phyloP scores from a whole-genome alignment of 371 early-diverging fungal species.

The Mucor circinelloides region DNA sequence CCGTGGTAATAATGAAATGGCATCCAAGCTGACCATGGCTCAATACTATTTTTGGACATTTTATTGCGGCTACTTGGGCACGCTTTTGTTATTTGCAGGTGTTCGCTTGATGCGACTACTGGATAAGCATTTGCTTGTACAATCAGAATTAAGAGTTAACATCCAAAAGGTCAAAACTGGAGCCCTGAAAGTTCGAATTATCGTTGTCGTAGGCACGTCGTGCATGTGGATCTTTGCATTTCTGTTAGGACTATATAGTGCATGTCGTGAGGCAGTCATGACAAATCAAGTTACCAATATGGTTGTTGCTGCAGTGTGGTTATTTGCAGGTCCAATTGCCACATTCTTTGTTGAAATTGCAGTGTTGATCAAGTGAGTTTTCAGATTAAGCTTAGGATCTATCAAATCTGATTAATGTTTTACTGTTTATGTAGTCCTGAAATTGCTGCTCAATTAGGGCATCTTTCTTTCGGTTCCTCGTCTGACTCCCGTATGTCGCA shows the following conservation, averaged over 20 bases:
- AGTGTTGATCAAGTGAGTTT: conserved; percentile 34
- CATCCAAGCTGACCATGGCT: neutral
- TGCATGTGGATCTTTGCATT: conserved; percentile 30
- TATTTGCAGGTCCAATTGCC: conserved; percentile 30
- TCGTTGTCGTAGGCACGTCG: conserved; percentile 16
- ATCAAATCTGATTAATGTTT: neutral
- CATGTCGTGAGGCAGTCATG: conserved; percentile 20
- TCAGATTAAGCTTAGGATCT: neutral
- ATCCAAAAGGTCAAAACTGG: conserved; percentile 33
- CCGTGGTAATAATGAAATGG: neutral
- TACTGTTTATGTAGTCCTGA: conserved; percentile 3
- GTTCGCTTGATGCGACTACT: conserved; percentile 25
- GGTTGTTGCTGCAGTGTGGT: conserved; percentile 27
- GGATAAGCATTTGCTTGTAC: conserved; percentile 23
- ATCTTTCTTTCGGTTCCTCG: conserved; percentile 6
- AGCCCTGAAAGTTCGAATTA: conserved; percentile 29
- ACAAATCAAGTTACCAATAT: conserved; percentile 18
- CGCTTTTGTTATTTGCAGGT: conserved; percentile 31
- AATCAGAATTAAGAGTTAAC: conserved; percentile 22
- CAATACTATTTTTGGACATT: conserved; percentile 13
- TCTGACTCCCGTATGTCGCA: neutral
- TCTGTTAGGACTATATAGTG: conserved; percentile 27
- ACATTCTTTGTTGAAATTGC: conserved; percentile 32
- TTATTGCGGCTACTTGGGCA: conserved; percentile 12
- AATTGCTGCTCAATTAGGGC: conserved; percentile 10